phyloP scores from a whole-genome alignment of 257 asterid genomes.

The Euphrasia confusa region DNA sequence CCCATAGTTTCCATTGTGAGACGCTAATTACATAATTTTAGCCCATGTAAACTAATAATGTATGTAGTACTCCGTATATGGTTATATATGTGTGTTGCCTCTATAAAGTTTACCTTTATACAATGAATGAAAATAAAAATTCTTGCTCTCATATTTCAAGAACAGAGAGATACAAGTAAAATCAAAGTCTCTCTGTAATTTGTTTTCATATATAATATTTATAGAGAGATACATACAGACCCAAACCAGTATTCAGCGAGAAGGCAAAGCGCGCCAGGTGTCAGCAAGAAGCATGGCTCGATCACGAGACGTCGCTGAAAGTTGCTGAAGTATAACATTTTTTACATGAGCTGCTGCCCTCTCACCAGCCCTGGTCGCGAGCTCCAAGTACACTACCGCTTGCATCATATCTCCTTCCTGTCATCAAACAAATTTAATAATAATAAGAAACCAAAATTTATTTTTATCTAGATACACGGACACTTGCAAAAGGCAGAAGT shows the following conservation, averaged over 20 bases:
- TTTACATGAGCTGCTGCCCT: constrained; percentile 68
- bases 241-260: neutral
- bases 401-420: constrained; percentile 95
- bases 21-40: too few relatives aligned
- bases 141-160: neutral
- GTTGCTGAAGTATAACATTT: constrained; percentile 59
- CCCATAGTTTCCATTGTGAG: neutral
- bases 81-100: too few relatives aligned
- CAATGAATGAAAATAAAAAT: neutral
- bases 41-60: too few relatives aligned
- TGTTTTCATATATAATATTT: neutral
- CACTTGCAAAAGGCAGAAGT: neutral
- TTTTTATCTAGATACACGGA: neutral
- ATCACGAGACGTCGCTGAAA: constrained; percentile 50
- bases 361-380: constrained; percentile 67
- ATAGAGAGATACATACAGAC: neutral
- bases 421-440: constrained; percentile 5
- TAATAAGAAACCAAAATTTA: neutral
- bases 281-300: constrained; percentile 59
- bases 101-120: neutral
- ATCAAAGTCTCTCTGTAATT: neutral
- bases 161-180: neutral
- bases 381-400: constrained; percentile 89
- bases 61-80: too few relatives aligned
- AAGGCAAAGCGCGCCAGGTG: constrained; percentile 59